Base-by-base conservation (phyloP, 768 basidiomycete species). In the Auricularia sp. region DNA sequence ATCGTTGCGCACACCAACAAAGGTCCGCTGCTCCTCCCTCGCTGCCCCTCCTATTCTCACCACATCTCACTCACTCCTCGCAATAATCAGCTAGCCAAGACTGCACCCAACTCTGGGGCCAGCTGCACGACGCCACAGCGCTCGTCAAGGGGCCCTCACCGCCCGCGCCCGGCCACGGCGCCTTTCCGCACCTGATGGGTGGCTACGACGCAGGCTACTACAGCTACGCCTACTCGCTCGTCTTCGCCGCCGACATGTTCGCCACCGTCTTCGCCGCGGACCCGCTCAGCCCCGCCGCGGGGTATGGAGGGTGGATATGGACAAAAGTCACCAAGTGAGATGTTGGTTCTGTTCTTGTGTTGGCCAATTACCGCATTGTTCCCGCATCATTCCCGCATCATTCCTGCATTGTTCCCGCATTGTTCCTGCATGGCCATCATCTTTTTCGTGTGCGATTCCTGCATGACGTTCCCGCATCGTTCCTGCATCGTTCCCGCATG, bases 211-310 rank as follows among this genome's bases (percentile, higher is more conserved):
- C 81, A 2, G 82, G 82, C 11, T 90, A 91, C 69, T 89, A 91
- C 68, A 84, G 87, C 79, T 81, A 80, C 74, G 87, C 85, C 2
- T 93, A 90, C 68, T 90, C 87, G 14, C 80, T 90, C n/a, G 81
- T 83, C 44, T 84, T 84, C 69, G 80, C 83, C 0, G 73, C 78
- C 29, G 84, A 85, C 73, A 84, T 83, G 81, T 85, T 82, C 66
- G 74, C 82, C 33, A 88, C 90, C 2, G 82, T 93, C n/a, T 94
- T 94, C 78, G 87, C 89, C 70, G 77, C 78, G 35, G 87, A 89
- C 69, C 91, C 91, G 21, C 23, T 43, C 36, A 36, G 36, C 33
- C 54, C 56, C 64, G n/a, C n/a, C 10, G 29, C 35, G n/a, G n/a
- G n/a, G 29, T 29, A 29, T 29, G 29, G 29, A 29, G 29, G 29